Base-by-base conservation (phyloP, 805 yeast genomes). In the Kodamaea kakaduensis region DNA sequence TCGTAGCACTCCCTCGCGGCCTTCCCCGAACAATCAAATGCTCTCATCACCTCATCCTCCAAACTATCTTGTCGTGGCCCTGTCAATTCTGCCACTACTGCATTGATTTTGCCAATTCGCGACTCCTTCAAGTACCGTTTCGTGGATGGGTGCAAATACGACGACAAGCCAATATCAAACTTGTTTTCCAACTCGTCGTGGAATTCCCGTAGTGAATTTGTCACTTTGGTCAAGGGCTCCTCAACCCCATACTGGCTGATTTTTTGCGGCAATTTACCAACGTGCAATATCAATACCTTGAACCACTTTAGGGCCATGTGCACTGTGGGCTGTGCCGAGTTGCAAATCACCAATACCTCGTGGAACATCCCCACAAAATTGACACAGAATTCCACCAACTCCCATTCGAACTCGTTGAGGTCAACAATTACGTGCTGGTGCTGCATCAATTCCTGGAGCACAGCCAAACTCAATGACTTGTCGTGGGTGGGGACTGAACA, bases 21-120 rank as follows among this genome's bases (percentile, higher is more conserved):
- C 20, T 43, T 54, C 5, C 60, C 61, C 6, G 52, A 47, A 35
- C 61, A 57, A 28, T 54, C 47, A 38, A 57, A 57, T 14, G 45
- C 37, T 25, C 47, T 41, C 50, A 54, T 40, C 12, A 56, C 49
- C 45, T 50, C 37, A 17, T 51, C 55, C 34, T 51, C 57, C 9
- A 33, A 14, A 10, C 27, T 48, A 18, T 24, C 30, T 14, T 7
- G 28, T 29, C 20, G 9, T n/a, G 20, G 26, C 3, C 7, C 18
- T 12, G 25, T 23, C 6, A 29, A 9, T 12, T 23, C 18, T 6
- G 31, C 46, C 2, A 44, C 42, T 23, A 26, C 31, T n/a, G 34
- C 24, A 33, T 47, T 46, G 17, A 48, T 37, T 15, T 34, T 31
- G 26, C 21, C 24, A 17, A 48, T 36, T 13, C 44, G 45, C 8